Percentiles rank a stretch among this genome's conserved stretches.
These are phyloP conservation scores for Meredithiella fracta DNA, from an alignment of 2,329 filamentous ascomycete species.

Conservation along the genomic window DNA sequence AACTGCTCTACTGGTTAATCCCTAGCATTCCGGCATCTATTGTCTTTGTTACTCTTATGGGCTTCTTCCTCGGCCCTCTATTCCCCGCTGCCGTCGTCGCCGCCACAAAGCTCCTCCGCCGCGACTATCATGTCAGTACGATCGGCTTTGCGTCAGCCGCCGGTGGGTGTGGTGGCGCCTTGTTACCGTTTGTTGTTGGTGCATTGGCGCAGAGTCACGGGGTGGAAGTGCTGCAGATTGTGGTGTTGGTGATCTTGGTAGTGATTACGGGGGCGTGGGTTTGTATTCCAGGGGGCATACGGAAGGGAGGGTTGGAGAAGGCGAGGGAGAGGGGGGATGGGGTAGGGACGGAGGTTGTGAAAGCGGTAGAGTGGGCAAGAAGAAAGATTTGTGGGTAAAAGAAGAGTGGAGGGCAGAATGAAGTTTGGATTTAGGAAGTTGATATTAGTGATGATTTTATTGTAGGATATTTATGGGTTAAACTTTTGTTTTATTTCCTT, in stretches of 20 bases:
- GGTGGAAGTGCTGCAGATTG: slow-evolving; percentile 39
- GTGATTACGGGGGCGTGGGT: slow-evolving; percentile 31
- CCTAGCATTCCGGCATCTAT: slow-evolving; percentile 59
- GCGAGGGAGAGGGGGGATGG: slow-evolving; percentile 21
- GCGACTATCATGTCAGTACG: slow-evolving; percentile 57
- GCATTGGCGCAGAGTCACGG: slow-evolving; percentile 45
- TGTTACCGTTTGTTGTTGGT: slow-evolving; percentile 50
- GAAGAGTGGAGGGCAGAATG: neutral
- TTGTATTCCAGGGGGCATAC: slow-evolving; percentile 25
- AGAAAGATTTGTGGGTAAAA: neutral
- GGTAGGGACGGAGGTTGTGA: slow-evolving; percentile 5
- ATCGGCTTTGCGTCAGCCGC: slow-evolving; percentile 70
- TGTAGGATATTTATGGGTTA: neutral
- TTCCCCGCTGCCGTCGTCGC: slow-evolving; percentile 62
- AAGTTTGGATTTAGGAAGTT: no score
- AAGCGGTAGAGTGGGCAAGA: slow-evolving; percentile 1
- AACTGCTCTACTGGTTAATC: slow-evolving; percentile 68
- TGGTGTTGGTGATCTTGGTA: slow-evolving; percentile 33
- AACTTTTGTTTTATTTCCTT: no score
- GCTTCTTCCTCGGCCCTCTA: slow-evolving; percentile 65
- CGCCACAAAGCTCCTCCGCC: slow-evolving; percentile 57
- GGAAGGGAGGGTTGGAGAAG: slow-evolving; percentile 25
- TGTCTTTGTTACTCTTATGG: slow-evolving; percentile 53
- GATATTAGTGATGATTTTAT: neutral
- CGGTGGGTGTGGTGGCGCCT: slow-evolving; percentile 54